Evolutionary conservation across 306 rosid genomes (phyloP).

Genomic region (Medicago arabica): DNA sequence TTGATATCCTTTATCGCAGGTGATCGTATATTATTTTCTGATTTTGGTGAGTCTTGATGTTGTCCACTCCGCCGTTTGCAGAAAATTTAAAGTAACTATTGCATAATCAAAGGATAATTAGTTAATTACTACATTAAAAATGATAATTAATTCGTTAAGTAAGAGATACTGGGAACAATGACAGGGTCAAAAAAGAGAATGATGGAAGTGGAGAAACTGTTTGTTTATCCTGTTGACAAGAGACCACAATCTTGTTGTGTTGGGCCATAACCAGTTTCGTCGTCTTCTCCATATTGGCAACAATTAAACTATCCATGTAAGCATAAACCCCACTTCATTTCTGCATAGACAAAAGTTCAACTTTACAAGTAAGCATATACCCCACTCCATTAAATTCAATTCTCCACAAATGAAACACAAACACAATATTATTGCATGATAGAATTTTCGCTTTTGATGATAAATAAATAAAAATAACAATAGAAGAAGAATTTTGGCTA

Average conservation of each 20-base stretch:
- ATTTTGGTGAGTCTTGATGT: too few relatives aligned
- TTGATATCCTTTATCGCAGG: too few relatives aligned
- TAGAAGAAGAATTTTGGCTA: too few relatives aligned
- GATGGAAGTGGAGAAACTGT: conserved; percentile 64
- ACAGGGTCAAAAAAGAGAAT: conserved; percentile 15
- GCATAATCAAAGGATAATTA: too few relatives aligned
- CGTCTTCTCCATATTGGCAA: conserved; percentile 34
- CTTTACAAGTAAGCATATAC: conserved; percentile 50
- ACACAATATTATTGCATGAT: neutral
- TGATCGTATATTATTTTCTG: too few relatives aligned
- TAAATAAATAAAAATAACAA: too few relatives aligned
- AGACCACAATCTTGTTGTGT: conserved; percentile 42
- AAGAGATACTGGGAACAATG: too few relatives aligned
- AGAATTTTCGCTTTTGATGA: neutral
- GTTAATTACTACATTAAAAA: too few relatives aligned
- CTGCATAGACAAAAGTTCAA: conserved; percentile 29
- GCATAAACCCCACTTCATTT: conserved; percentile 48
- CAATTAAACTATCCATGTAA: conserved; percentile 44
- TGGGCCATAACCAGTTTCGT: conserved; percentile 38
- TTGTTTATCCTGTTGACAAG: conserved; percentile 44
- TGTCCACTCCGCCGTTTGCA: too few relatives aligned
- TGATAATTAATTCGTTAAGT: too few relatives aligned
- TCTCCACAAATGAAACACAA: neutral
- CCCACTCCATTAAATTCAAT: conserved; percentile 36
- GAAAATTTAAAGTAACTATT: too few relatives aligned